Evolutionary conservation across 106 monocot genomes (phyloP), one percentile per base, ranked within the genome.

Genomic region (Dioscorea dumetorum): DNA sequence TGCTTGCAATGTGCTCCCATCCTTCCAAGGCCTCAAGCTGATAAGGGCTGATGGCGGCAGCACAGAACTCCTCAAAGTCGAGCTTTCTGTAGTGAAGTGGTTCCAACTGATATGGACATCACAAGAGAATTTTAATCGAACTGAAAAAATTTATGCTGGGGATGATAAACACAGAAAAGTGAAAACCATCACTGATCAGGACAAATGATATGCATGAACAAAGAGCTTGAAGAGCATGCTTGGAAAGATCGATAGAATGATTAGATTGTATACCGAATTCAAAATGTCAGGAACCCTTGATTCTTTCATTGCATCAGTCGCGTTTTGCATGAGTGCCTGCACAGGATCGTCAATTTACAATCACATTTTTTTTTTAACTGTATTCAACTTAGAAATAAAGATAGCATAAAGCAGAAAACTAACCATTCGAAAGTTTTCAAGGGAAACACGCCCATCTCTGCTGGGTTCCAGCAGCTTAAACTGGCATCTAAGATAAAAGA

Each of bases 11-110:
- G 49, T 90, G 68, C 61, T 99, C 93, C 99, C 99, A 99, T 17
- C 72, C 74, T 81, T 90, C 89, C 64, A 99, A 64, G 20, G 99
- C 99, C 67, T 99, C 99, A 28, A 99, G 81, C 72, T 99, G 99
- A 58, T 93, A 85, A 8, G 99, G 99, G 74, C 93, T 99, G 57
- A 89, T 82, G 48, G 93, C 74, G 21, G 90, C 99, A 49, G 93
- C 87, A 68, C 92, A 99, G 71, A 99, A 99, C 70, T 93, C 93
- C 34, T 93, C 81, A 57, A 90, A 99, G 48, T 81, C 73, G 83
- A 99, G 80, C 72, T 67, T 78, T 76, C 81, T 74, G 50, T 81
- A 76, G 8, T 78, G 49, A 11, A 99, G 84, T 63, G 87, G 67
- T 52, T 90, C 89, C 62, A 99, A 67, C 99, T 99, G 81, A 41